These are phyloP conservation scores for Bryum argenteum DNA, from an alignment of 225 moss, liverwort and hornwort species.

Conservation along the genomic window DNA sequence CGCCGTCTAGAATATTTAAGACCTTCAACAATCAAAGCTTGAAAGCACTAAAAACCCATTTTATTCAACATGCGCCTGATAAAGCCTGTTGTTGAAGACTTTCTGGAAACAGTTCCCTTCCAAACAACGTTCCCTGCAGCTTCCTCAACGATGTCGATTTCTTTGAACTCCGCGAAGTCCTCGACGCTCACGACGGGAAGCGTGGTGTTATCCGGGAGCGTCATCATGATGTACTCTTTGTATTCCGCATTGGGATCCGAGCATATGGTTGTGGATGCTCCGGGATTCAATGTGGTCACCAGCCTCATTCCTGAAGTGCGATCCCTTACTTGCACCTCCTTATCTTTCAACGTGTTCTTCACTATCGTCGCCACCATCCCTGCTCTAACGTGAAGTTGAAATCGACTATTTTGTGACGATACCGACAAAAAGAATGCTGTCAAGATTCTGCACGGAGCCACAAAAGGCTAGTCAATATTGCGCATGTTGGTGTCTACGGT, in stretches of 20 bases:
- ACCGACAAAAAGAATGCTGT: no score
- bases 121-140: background rate
- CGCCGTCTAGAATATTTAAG: no score
- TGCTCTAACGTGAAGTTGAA: no score
- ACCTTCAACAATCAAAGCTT: no score
- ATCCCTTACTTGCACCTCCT: conserved; percentile 3
- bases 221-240: conserved; percentile 12
- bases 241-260: conserved; percentile 4
- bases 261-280: rapidly evolving
- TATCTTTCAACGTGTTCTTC: conserved; percentile 4
- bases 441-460: no score
- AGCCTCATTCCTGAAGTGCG: conserved; percentile 8
- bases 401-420: no score
- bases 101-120: background rate
- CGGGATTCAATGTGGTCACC: background rate
- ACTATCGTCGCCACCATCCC: background rate
- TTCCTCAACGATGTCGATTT: conserved; percentile 1
- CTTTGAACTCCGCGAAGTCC: conserved; percentile 1
- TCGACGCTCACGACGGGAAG: conserved; percentile 9
- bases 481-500: no score
- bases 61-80: no score
- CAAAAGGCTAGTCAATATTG: no score
- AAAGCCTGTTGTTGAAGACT: no score
- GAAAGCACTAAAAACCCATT: no score
- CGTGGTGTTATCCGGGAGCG: background rate